Base-by-base conservation (phyloP, 2,329 filamentous ascomycete species). In the Exophiala calicioides region DNA sequence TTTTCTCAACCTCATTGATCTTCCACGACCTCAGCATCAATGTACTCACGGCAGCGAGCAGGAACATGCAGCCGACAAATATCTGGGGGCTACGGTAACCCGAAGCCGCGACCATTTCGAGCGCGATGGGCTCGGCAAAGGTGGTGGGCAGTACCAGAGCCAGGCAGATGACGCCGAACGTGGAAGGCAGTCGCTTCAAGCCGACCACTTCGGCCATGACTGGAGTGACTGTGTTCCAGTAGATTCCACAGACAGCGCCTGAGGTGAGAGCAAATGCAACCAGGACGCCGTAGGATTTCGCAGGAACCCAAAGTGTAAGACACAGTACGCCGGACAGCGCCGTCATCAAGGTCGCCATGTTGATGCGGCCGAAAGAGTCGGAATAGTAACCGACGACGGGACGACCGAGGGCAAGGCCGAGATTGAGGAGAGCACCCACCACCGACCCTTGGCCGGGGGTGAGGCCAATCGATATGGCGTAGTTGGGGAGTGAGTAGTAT, bases 221-320 rank as follows among this genome's bases (percentile, higher is more conserved):
- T 4, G 49, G 47, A 13, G 44, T 47, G 27, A 48, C 20, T 2
- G 42, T 46, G 30, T 24, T 41, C 47, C 47, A 50, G 29, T 45
- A 75, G 0, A 70, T 67, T 0, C 75, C 74, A 16, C 72, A 56
- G 9, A 73, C 66, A 4, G 68, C 65, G 2, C 75, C 75, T 41
- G 62, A 62, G 0, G 71, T 24, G 4, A 77, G 49, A 0, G 68
- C 66, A 50, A 75, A 77, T 46, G 75, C 61, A 1, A 72, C 53
- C 1, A 69, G 58, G 6, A 74, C 56, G 2, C 63, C 73, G 43
- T 66, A 76, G 4, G 58, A 63, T 3, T 60, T 65, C 2, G 71
- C 69, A 3, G 70, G 70, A 1, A 75, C 58, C 75, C 76, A 78
- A 7, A 77, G 58, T 0, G 63, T 67, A 47, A 73, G 69, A 38